These are phyloP conservation scores for Cadophora sp. DNA, from an alignment of 2,329 filamentous ascomycete genomes.

Conservation along the genomic window DNA sequence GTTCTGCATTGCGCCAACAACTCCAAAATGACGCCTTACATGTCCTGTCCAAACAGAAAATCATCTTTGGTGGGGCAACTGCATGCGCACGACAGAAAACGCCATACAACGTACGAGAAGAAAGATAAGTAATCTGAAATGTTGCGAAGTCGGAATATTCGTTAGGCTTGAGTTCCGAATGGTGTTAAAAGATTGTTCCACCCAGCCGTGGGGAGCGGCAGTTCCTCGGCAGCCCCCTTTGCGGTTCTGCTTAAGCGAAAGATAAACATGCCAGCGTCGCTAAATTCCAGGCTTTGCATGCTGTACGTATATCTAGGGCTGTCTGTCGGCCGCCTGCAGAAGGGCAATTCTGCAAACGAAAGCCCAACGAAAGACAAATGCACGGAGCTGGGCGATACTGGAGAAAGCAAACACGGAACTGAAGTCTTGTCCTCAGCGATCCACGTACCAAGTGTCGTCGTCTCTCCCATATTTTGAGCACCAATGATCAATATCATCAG, in stretches of 20 bases:
- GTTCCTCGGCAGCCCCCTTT: no score
- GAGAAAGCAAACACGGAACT: no score
- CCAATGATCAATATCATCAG: no score
- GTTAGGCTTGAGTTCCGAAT: not conserved
- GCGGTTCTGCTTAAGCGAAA: not conserved
- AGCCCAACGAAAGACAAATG: no score
- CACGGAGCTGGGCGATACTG: no score
- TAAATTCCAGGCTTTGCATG: not conserved
- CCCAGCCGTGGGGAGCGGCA: not conserved
- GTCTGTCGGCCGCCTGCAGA: no score
- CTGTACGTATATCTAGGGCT: not conserved
- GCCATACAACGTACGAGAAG: not conserved
- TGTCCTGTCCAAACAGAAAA: constrained; percentile 3
- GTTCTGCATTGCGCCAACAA: not conserved
- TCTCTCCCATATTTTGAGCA: no score
- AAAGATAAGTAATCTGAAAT: not conserved
- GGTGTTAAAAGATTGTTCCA: not conserved
- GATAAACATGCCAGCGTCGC: not conserved
- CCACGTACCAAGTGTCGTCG: no score
- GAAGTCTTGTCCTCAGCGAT: no score
- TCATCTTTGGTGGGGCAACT: not conserved
- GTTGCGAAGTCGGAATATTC: not conserved
- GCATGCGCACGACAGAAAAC: not conserved
- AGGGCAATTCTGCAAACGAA: no score
- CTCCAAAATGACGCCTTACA: constrained; percentile 16